Evolutionary conservation across 371 early-diverging fungal genomes (phyloP).

Genomic region (Batrachochytrium dendrobatidis): DNA sequence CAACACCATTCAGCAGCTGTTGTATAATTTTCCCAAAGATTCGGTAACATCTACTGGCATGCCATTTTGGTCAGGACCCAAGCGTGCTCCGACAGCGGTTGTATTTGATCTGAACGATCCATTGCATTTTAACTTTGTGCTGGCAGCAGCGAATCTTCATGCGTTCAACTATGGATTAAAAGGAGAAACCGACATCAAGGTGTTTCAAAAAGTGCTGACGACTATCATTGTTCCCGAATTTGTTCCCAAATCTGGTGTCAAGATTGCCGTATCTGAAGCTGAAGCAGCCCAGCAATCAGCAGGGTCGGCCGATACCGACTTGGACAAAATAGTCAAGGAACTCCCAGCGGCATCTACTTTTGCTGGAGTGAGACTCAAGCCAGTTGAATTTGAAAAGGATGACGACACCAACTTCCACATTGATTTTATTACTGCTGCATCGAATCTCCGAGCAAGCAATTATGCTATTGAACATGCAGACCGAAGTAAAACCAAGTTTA

Average conservation of each 20-base stretch:
- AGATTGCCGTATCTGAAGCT: slow-evolving; percentile 92
- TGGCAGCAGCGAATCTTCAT: slow-evolving; percentile 87
- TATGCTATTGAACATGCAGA: slow-evolving; percentile 93
- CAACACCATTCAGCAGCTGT: slow-evolving; percentile 87
- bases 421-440: slow-evolving; percentile 96
- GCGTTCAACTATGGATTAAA: slow-evolving; percentile 91
- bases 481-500: slow-evolving; percentile 95
- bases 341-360: slow-evolving; percentile 68
- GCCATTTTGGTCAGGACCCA: slow-evolving; percentile 99
- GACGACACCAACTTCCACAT: slow-evolving; percentile 99
- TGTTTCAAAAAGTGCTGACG: slow-evolving; percentile 58
- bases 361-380: slow-evolving; percentile 63
- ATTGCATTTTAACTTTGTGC: slow-evolving; percentile 87
- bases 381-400: slow-evolving; percentile 97
- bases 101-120: slow-evolving; percentile 70
- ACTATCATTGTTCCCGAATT: slow-evolving; percentile 79
- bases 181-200: slow-evolving; percentile 50
- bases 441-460: slow-evolving; percentile 96
- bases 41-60: slow-evolving; percentile 87
- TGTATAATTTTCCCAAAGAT: slow-evolving; percentile 94
- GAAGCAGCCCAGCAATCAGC: slow-evolving; percentile 37
- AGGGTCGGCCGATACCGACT: slow-evolving; percentile 18
- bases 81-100: slow-evolving; percentile 89
- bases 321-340: slow-evolving; percentile 58
- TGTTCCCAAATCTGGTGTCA: slow-evolving; percentile 85